Evolutionary conservation across 1,284 basidiomycete species (phyloP).

Genomic region (Ustilago cynodontis): DNA sequence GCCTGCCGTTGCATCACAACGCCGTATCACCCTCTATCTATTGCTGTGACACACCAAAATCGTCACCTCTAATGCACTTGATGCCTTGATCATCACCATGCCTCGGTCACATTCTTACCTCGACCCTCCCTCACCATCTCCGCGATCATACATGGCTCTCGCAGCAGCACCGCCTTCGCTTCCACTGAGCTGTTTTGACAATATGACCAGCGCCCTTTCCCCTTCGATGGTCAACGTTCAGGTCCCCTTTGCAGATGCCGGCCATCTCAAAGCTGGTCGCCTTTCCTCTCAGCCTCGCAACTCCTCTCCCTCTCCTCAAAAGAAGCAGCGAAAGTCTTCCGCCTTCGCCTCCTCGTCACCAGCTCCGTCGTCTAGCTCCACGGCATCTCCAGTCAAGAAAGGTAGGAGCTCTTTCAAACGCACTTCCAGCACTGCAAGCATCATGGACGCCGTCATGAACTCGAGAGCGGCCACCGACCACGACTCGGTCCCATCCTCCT

Average conservation of each 20-base stretch:
- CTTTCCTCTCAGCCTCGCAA: slow-evolving; percentile 21
- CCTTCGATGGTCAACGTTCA: slow-evolving; percentile 51
- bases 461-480: slow-evolving; percentile 48
- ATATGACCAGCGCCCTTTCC: slow-evolving; percentile 47
- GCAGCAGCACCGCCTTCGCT: slow-evolving; percentile 16
- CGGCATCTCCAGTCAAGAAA: slow-evolving; percentile 17
- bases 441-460: slow-evolving; percentile 52
- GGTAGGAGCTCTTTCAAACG: slow-evolving; percentile 30
- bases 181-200: neutral
- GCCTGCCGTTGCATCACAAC: slow-evolving; percentile 1
- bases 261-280: slow-evolving; percentile 35
- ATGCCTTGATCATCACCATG: slow-evolving; percentile 26
- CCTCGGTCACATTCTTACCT: slow-evolving; percentile 9
- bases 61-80: neutral
- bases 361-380: slow-evolving; percentile 8
- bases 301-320: slow-evolving; percentile 41
- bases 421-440: slow-evolving; percentile 46
- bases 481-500: slow-evolving; percentile 18
- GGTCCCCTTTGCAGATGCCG: slow-evolving; percentile 46
- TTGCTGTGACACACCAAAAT: neutral
- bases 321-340: slow-evolving; percentile 43
- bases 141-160: neutral
- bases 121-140: slow-evolving; percentile 32
- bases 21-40: neutral
- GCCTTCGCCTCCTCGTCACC: slow-evolving; percentile 11